Conservation (phyloP, 148 eudicot genomes). For the Oxyria digyna region DNA sequence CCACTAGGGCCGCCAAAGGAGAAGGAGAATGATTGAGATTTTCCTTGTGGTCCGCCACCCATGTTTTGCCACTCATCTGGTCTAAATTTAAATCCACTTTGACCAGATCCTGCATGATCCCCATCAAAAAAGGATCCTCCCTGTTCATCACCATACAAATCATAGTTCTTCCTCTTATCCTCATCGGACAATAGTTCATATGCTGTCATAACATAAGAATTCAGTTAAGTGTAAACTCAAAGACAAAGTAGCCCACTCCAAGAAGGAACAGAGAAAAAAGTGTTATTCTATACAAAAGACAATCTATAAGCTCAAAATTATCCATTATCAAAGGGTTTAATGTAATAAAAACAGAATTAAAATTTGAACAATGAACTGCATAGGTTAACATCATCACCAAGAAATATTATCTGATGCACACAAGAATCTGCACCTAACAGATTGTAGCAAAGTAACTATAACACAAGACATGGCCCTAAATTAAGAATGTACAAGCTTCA, state of each 20-base stretch:
- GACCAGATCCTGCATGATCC: constrained; percentile 48
- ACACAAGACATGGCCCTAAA: neutral
- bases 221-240: neutral
- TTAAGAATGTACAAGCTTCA: neutral
- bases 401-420: neutral
- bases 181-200: constrained; percentile 89
- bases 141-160: constrained; percentile 78
- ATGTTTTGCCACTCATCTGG: constrained; percentile 63
- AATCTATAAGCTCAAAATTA: neutral
- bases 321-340: neutral
- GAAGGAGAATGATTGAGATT: constrained; percentile 65
- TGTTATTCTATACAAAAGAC: neutral
- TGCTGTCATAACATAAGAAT: constrained; percentile 25
- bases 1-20: constrained; percentile 76
- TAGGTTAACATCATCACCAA: neutral
- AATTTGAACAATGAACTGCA: neutral
- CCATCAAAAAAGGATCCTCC: constrained; percentile 68
- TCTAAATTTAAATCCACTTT: constrained; percentile 34
- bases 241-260: constrained; percentile 1
- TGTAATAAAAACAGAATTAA: neutral
- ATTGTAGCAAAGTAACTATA: neutral
- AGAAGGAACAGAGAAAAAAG: neutral
- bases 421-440: neutral
- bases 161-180: constrained; percentile 84
- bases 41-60: constrained; percentile 47